Evolutionary conservation across 2,329 filamentous ascomycete genomes (phyloP).

Genomic region (Epichloe gansuensis): DNA sequence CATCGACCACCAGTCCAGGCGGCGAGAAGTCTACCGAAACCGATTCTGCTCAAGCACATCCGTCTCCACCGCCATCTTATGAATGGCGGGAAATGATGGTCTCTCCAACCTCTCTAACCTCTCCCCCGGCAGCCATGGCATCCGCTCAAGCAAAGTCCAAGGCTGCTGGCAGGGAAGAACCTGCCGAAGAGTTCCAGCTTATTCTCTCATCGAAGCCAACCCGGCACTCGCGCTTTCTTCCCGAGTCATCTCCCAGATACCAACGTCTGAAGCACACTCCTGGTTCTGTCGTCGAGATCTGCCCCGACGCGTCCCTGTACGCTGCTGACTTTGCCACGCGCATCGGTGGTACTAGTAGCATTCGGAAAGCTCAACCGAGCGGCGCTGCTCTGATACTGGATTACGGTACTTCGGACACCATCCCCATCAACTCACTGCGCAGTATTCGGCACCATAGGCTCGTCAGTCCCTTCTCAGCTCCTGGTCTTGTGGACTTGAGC

Average conservation of each 20-base stretch:
- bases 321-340: slow-evolving; percentile 68
- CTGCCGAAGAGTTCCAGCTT: slow-evolving; percentile 74
- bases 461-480: slow-evolving; percentile 66
- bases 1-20: slow-evolving; percentile 12
- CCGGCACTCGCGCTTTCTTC: slow-evolving; percentile 73
- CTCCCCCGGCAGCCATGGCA: slow-evolving; percentile 36
- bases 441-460: slow-evolving; percentile 68
- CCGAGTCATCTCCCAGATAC: slow-evolving; percentile 70
- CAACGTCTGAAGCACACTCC: slow-evolving; percentile 53
- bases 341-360: slow-evolving; percentile 55
- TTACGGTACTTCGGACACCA: slow-evolving; percentile 67
- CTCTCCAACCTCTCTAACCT: slow-evolving; percentile 37
- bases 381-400: slow-evolving; percentile 93
- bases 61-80: slow-evolving; percentile 9
- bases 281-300: slow-evolving; percentile 73
- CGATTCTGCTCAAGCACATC: not conserved
- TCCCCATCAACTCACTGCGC: slow-evolving; percentile 80
- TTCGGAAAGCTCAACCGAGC: slow-evolving; percentile 48
- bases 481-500: slow-evolving; percentile 76
- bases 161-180: slow-evolving; percentile 30
- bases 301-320: slow-evolving; percentile 73
- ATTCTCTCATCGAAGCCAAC: slow-evolving; percentile 63
- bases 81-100: slow-evolving; percentile 81
- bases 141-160: slow-evolving; percentile 39
- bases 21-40: not conserved